Conservation (phyloP, 768 basidiomycete species). For the Lentinula raphanica region DNA sequence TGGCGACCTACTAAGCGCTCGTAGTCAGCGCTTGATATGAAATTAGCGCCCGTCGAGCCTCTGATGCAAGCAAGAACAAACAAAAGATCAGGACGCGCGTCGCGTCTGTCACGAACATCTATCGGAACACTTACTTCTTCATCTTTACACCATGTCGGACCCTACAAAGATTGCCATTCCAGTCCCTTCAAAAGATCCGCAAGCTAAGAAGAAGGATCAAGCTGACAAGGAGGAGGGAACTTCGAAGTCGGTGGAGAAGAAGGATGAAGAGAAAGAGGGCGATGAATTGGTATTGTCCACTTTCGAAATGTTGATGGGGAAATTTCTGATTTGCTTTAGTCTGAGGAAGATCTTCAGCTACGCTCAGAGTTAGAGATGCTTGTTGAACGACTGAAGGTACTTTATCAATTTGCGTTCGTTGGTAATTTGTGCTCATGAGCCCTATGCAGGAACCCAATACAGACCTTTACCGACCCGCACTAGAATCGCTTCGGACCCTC, state of each 20-base stretch:
- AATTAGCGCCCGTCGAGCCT: background rate
- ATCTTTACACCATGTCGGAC: constrained; percentile 45
- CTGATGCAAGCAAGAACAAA: constrained; percentile 15
- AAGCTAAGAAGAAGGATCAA: constrained; percentile 54
- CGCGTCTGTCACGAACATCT: constrained; percentile 29
- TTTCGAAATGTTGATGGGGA: background rate
- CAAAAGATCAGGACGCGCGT: constrained; percentile 42
- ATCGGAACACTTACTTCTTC: constrained; percentile 1
- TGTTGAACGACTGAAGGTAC: constrained; percentile 88
- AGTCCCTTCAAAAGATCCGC: constrained; percentile 70
- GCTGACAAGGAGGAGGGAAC: constrained; percentile 50
- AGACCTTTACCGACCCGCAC: constrained; percentile 78
- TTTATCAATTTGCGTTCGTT: background rate
- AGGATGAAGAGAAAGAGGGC: constrained; percentile 45
- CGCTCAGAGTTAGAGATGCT: constrained; percentile 96
- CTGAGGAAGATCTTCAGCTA: constrained; percentile 92
- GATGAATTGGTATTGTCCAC: constrained; percentile 70
- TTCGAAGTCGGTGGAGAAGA: constrained; percentile 50
- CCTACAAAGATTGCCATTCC: constrained; percentile 53
- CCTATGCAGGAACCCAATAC: constrained; percentile 78
- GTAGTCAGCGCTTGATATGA: too few species aligned
- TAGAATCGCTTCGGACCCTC: constrained; percentile 89
- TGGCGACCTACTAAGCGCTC: too few species aligned
- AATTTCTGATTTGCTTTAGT: constrained; percentile 38
- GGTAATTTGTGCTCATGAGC: constrained; percentile 14